Percentiles rank a stretch among this genome's conserved stretches.
Conservation (phyloP, 371 early-diverging fungal species). For the Funneliformis caledonium region DNA sequence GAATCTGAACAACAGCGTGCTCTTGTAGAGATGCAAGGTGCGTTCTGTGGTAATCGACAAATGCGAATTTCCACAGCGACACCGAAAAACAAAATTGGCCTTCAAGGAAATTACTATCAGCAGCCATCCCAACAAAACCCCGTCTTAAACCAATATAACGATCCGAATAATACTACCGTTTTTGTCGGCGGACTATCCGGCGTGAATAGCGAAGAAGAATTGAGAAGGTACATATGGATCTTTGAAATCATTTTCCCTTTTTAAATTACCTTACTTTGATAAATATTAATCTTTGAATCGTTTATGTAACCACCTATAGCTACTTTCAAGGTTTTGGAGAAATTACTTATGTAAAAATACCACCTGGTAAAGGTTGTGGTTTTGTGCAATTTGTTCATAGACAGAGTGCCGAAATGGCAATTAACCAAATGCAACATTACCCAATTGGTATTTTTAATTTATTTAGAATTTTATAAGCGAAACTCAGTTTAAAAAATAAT, state of each 20-base stretch:
- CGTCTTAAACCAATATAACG: constrained; percentile 53
- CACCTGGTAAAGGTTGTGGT: constrained; percentile 92
- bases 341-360: constrained; percentile 89
- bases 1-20: constrained; percentile 77
- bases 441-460: constrained; percentile 61
- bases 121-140: constrained; percentile 49
- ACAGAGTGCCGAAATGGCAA: constrained; percentile 84
- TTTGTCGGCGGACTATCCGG: constrained; percentile 91
- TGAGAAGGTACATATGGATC: constrained; percentile 51
- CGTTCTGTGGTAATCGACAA: constrained; percentile 72
- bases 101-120: constrained; percentile 40
- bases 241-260: not conserved
- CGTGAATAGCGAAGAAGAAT: constrained; percentile 82
- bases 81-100: constrained; percentile 62
- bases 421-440: constrained; percentile 86
- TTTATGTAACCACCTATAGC: constrained; percentile 4
- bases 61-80: constrained; percentile 88
- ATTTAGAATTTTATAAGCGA: not conserved
- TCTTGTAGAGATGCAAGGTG: constrained; percentile 80
- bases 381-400: constrained; percentile 89
- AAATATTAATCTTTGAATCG: not conserved
- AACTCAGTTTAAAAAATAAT: not conserved
- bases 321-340: constrained; percentile 88
- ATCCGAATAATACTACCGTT: constrained; percentile 93
- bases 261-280: not conserved